Base-by-base conservation (phyloP, 2,329 filamentous ascomycete species). In the Xenoacremonium recifei region DNA sequence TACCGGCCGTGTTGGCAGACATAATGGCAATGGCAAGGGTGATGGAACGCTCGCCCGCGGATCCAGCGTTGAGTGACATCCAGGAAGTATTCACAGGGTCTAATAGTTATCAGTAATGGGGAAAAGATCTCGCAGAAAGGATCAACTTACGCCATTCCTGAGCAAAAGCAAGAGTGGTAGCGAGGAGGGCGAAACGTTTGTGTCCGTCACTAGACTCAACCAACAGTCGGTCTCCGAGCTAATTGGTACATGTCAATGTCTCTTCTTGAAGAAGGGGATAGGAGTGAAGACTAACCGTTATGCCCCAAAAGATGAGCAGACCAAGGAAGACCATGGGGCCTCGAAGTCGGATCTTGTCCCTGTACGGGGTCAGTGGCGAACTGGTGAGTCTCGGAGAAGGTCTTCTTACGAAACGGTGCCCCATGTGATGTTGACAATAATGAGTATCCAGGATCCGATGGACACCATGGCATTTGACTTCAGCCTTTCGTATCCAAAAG, bases 401-500 rank as follows among this genome's bases (percentile, higher is more conserved):
- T n/a, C n/a, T n/a, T n/a, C 39, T 36, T 25, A 46, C 46, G 43
- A 31, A 5, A 44, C 27, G 18, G 45, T 50, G 4, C 65, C 64
- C 60, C 60, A 65, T 9, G 50, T 20, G 2, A 68, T 17, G 32
- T 64, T 68, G 16, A 54, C 50, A 1, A 65, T 18, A 2, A 68
- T 42, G 15, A 66, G 34, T 6, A 60, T 47, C 65, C 65, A 68
- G 1, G 52, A 47, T 5, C 66, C 65, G 16, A 69, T 62, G 0
- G 64, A 64, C 2, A 59, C 51, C 47, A 69, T 60, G 11, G 53
- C 53, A 17, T 56, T 56, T 0, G 53, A 50, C 32, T 44, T 41
- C n/a, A 69, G 57, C 13, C 58, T 47, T 35, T 57, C 60, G 33
- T 60, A 69, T 1, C 66, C 65, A 37, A 67, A 66, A 0, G 60